A percentile compares a stretch with the other conserved stretches of the same genome.
Conservation (phyloP, 2,329 filamentous ascomycete species). For the Dactylellina cionopaga region DNA sequence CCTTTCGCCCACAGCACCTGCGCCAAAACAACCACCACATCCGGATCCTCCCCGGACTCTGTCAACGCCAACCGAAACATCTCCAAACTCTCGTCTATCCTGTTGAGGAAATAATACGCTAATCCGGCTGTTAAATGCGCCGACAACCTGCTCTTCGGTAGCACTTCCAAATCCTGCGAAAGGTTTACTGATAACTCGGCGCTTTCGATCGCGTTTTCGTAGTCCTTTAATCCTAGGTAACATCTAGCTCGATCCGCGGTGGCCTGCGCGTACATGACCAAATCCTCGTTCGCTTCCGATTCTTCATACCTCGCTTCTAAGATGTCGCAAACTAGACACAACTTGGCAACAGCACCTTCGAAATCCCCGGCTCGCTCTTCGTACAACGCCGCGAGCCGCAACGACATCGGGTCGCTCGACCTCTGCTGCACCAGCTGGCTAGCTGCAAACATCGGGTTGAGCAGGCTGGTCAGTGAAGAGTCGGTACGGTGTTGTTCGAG, state of each 20-base stretch:
- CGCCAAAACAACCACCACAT: constrained; percentile 85
- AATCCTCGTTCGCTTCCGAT: constrained; percentile 77
- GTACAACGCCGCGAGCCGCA: constrained; percentile 82
- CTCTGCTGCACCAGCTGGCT: constrained; percentile 79
- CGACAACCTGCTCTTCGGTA: constrained; percentile 79
- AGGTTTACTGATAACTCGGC: constrained; percentile 83
- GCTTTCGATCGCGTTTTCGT: constrained; percentile 76
- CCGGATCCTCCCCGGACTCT: constrained; percentile 79
- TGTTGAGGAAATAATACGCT: constrained; percentile 76
- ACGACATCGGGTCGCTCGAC: constrained; percentile 75
- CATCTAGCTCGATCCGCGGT: constrained; percentile 88
- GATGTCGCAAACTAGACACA: constrained; percentile 73
- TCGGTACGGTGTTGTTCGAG: constrained; percentile 65
- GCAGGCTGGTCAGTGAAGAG: constrained; percentile 70
- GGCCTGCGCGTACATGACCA: constrained; percentile 81
- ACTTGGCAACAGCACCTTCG: constrained; percentile 69
- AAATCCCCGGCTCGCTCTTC: constrained; percentile 81
- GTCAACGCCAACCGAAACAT: constrained; percentile 83
- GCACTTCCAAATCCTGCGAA: constrained; percentile 75
- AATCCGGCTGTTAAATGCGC: constrained; percentile 87
- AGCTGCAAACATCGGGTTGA: constrained; percentile 88
- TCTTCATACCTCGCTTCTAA: constrained; percentile 86
- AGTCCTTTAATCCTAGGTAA: constrained; percentile 75
- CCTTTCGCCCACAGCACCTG: constrained; percentile 95
- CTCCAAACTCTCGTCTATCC: constrained; percentile 75